Evolutionary conservation across 768 basidiomycete species (phyloP).

Genomic region (Leccinum pellstonianum): DNA sequence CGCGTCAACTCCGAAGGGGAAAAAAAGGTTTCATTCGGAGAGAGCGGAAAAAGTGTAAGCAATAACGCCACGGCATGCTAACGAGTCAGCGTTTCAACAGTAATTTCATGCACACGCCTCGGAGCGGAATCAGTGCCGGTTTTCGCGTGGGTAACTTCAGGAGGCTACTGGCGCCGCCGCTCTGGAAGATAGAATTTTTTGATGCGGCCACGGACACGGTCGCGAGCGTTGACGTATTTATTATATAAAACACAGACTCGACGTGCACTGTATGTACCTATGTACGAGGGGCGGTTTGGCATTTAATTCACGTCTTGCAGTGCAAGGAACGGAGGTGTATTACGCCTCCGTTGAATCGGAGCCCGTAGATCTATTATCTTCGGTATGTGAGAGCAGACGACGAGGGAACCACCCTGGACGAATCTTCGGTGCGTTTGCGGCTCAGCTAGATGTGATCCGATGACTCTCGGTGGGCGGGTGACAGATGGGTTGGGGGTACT

Average conservation of each 20-base stretch:
- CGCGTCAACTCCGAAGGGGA: not conserved
- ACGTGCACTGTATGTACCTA: not conserved
- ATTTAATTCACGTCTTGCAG: not conserved
- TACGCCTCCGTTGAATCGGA: not conserved
- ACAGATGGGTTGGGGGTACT: no score
- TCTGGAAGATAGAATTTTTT: not conserved
- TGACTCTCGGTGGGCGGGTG: no score
- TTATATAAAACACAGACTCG: not conserved
- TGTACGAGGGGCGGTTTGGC: not conserved
- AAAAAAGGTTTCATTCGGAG: not conserved
- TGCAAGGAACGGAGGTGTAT: not conserved
- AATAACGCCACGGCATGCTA: not conserved
- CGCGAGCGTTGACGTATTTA: not conserved
- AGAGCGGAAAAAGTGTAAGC: not conserved
- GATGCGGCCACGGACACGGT: not conserved
- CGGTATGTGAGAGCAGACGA: not conserved
- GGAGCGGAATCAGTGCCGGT: not conserved
- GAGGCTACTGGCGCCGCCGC: not conserved
- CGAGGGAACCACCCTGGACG: not conserved
- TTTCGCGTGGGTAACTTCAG: not conserved
- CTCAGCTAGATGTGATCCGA: not conserved
- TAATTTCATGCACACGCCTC: not conserved
- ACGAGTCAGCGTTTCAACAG: not conserved
- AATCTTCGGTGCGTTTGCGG: not conserved
- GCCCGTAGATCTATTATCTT: not conserved